A percentile compares a stretch with the other conserved stretches of the same genome.
These are phyloP conservation scores for Deuterostichococcus epilithicus DNA, from an alignment of 139 green algal genomes.

Conservation along the genomic window DNA sequence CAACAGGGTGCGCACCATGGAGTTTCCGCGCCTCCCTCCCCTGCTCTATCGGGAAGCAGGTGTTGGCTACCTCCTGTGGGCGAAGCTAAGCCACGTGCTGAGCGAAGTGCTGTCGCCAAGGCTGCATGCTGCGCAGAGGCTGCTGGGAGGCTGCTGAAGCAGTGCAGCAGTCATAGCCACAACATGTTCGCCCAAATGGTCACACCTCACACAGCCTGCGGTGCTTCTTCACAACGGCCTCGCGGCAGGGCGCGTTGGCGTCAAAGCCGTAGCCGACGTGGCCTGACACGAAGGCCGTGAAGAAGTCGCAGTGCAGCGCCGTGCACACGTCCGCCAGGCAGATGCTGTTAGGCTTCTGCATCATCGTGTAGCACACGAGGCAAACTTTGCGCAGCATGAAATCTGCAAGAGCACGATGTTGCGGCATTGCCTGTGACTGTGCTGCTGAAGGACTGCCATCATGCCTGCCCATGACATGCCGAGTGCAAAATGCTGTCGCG, in stretches of 20 bases:
- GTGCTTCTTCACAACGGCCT: neutral
- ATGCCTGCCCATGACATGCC: neutral
- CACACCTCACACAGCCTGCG: neutral
- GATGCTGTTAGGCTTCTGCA: neutral
- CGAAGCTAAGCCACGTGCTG: too few species aligned
- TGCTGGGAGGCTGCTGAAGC: too few species aligned
- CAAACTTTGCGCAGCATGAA: too few species aligned
- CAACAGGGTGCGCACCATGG: neutral
- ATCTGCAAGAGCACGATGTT: too few species aligned
- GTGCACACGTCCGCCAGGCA: neutral
- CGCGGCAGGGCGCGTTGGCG: neutral
- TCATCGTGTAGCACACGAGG: too few species aligned
- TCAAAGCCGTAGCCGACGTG: neutral
- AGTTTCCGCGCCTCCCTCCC: neutral
- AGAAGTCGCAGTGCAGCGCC: conserved; percentile 1
- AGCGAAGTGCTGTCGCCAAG: too few species aligned
- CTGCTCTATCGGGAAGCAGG: neutral
- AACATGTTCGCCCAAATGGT: too few species aligned
- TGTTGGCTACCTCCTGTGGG: neutral
- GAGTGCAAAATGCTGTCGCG: too few species aligned
- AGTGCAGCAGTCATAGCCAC: too few species aligned
- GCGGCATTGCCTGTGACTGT: too few species aligned
- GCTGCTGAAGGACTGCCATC: neutral
- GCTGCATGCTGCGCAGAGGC: too few species aligned
- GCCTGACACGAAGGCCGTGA: neutral